Evolutionary conservation across 2,329 filamentous ascomycete species (phyloP).

Genomic region (Colletotrichum filicis): DNA sequence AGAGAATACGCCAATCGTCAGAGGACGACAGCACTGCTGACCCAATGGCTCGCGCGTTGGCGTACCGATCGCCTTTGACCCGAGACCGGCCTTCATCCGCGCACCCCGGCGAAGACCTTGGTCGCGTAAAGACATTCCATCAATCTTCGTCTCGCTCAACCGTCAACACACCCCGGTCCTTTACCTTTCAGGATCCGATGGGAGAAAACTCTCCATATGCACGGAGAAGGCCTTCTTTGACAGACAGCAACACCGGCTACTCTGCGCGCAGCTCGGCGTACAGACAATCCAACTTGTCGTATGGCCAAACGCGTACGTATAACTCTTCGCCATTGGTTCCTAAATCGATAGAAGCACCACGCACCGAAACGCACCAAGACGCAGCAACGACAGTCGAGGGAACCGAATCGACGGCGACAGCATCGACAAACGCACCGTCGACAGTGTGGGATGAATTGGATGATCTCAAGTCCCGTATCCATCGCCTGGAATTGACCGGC

Average conservation of each 20-base stretch:
- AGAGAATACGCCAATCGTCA: constrained; percentile 48
- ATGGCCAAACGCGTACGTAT: constrained; percentile 57
- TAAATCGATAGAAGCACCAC: constrained; percentile 51
- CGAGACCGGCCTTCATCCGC: constrained; percentile 56
- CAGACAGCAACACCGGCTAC: constrained; percentile 54
- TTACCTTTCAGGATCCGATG: constrained; percentile 57
- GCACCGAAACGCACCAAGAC: constrained; percentile 46
- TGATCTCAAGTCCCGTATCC: constrained; percentile 92
- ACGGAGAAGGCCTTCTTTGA: constrained; percentile 57
- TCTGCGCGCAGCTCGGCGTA: constrained; percentile 56
- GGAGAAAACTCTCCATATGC: constrained; percentile 38
- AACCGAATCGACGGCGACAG: constrained; percentile 85
- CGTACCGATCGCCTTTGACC: constrained; percentile 52
- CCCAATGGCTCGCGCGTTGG: constrained; percentile 52
- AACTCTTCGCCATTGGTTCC: constrained; percentile 71
- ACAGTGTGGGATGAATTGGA: constrained; percentile 98
- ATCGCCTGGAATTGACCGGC: constrained; percentile 88
- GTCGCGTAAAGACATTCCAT: constrained; percentile 46
- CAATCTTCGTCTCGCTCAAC: constrained; percentile 47
- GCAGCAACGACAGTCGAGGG: constrained; percentile 66
- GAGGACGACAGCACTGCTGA: constrained; percentile 56
- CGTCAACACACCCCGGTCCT: constrained; percentile 61
- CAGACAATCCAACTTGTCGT: constrained; percentile 51
- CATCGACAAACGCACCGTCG: constrained; percentile 88
- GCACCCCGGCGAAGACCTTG: constrained; percentile 50